Percentiles rank a stretch among this genome's conserved stretches.
Conservation (phyloP, 345 rosid species). For the Abelmoschus esculentus region DNA sequence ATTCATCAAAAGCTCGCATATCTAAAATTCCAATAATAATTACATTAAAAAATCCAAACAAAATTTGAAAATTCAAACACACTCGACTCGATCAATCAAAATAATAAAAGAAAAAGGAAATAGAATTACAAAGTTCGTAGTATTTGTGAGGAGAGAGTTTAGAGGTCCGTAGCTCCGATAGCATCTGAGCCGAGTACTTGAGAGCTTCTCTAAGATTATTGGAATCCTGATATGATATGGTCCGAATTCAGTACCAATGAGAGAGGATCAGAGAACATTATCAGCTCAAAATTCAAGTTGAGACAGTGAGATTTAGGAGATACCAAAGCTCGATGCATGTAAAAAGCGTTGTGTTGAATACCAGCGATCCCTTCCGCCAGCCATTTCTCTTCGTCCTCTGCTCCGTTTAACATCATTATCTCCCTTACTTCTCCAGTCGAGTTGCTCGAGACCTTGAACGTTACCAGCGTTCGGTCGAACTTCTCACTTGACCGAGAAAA, state of each 20-base stretch:
- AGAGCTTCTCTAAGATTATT: slow-evolving; percentile 82
- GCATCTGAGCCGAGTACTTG: slow-evolving; percentile 83
- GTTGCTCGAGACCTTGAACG: slow-evolving; percentile 8
- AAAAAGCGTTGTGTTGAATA: slow-evolving; percentile 83
- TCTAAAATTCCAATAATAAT: slow-evolving; percentile 27
- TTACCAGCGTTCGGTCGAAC: neutral
- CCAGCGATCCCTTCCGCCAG: slow-evolving; percentile 93
- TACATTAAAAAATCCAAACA: slow-evolving; percentile 14
- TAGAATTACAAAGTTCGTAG: slow-evolving; percentile 63
- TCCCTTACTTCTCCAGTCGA: slow-evolving; percentile 2
- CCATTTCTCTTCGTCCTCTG: slow-evolving; percentile 91
- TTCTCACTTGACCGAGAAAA: neutral
- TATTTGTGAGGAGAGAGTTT: slow-evolving; percentile 88
- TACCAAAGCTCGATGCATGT: slow-evolving; percentile 90
- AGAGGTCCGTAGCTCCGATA: slow-evolving; percentile 92
- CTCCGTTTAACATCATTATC: slow-evolving; percentile 40
- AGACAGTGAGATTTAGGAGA: neutral
- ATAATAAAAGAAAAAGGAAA: neutral
- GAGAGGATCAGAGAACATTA: neutral
- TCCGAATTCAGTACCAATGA: slow-evolving; percentile 6
- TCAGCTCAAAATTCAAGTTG: neutral
- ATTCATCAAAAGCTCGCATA: slow-evolving; percentile 83
- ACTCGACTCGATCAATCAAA: slow-evolving; percentile 15
- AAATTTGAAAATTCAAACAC: slow-evolving; percentile 1
- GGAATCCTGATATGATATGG: slow-evolving; percentile 44